phyloP scores from a whole-genome alignment of 805 yeast genomes.

The Torulaspora franciscae region DNA sequence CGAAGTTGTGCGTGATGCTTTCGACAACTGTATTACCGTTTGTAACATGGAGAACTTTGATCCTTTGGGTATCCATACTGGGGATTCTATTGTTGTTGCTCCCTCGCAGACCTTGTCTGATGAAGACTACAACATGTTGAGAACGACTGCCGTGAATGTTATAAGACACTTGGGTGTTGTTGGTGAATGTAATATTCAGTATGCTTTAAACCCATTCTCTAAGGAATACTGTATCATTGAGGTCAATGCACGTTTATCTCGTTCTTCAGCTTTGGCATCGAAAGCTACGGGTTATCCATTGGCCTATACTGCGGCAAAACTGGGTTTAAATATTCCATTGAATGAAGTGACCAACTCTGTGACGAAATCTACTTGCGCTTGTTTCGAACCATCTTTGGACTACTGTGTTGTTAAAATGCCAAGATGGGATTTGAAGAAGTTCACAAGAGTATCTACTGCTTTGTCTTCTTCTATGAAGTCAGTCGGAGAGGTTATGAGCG shows the following conservation, averaged over 20 bases:
- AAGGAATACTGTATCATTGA: constrained; percentile 96
- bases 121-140: constrained; percentile 94
- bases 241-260: constrained; percentile 94
- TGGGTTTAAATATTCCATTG: constrained; percentile 88
- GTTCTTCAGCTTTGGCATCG: constrained; percentile 98
- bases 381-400: constrained; percentile 96
- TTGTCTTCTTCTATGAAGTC: constrained; percentile 95
- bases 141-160: constrained; percentile 96
- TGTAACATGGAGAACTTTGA: constrained; percentile 99
- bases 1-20: constrained; percentile 97
- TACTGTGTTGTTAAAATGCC: constrained; percentile 97
- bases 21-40: constrained; percentile 96
- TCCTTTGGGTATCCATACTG: constrained; percentile 97
- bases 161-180: constrained; percentile 97
- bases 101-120: constrained; percentile 97
- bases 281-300: constrained; percentile 98
- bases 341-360: constrained; percentile 90
- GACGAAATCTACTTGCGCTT: constrained; percentile 88
- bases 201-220: constrained; percentile 88
- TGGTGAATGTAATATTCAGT: constrained; percentile 98
- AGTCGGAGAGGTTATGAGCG: constrained; percentile 98
- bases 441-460: constrained; percentile 82
- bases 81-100: constrained; percentile 98
- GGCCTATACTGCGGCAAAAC: constrained; percentile 96
- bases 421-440: constrained; percentile 97